Percentiles rank a stretch among this genome's conserved stretches.
These are phyloP conservation scores for Penicillium sp. DNA, from an alignment of 2,329 filamentous ascomycete species.

Conservation along the genomic window DNA sequence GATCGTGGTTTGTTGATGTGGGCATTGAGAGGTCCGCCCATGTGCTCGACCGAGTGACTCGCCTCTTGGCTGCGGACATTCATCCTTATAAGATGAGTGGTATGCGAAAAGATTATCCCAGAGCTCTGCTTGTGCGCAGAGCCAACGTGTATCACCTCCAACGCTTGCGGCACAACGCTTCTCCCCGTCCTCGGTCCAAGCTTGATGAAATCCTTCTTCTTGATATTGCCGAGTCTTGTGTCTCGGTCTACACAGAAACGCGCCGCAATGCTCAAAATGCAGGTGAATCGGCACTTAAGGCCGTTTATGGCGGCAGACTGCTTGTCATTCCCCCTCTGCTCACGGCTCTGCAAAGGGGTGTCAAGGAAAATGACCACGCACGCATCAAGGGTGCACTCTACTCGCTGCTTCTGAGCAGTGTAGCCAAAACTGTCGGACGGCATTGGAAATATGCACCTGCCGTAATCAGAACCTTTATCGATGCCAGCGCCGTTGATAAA, in stretches of 20 bases:
- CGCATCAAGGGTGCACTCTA: conserved; percentile 95
- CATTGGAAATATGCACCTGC: conserved; percentile 95
- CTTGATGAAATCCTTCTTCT: conserved; percentile 81
- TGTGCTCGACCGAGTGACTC: conserved; percentile 80
- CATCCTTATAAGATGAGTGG: conserved; percentile 94
- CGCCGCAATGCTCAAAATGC: conserved; percentile 90
- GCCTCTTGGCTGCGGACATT: conserved; percentile 81
- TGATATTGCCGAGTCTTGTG: conserved; percentile 83
- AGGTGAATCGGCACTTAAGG: conserved; percentile 89
- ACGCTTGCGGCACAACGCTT: conserved; percentile 89
- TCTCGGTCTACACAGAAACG: conserved; percentile 92
- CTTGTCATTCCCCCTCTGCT: conserved; percentile 88
- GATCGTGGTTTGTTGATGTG: conserved; percentile 96
- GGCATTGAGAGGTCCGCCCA: conserved; percentile 95
- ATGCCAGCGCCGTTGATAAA: conserved; percentile 86
- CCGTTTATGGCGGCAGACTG: conserved; percentile 80
- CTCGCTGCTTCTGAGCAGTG: conserved; percentile 80
- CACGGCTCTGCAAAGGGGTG: conserved; percentile 70
- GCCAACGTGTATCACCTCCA: conserved; percentile 94
- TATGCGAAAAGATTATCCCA: conserved; percentile 84
- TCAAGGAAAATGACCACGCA: conserved; percentile 78
- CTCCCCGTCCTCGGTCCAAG: conserved; percentile 82
- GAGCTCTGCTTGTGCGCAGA: conserved; percentile 85
- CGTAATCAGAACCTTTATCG: conserved; percentile 86
- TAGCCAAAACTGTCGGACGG: conserved; percentile 80